These are phyloP conservation scores for Durotheca rogersii DNA, from an alignment of 495 filamentous ascomycete species.

Conservation along the genomic window DNA sequence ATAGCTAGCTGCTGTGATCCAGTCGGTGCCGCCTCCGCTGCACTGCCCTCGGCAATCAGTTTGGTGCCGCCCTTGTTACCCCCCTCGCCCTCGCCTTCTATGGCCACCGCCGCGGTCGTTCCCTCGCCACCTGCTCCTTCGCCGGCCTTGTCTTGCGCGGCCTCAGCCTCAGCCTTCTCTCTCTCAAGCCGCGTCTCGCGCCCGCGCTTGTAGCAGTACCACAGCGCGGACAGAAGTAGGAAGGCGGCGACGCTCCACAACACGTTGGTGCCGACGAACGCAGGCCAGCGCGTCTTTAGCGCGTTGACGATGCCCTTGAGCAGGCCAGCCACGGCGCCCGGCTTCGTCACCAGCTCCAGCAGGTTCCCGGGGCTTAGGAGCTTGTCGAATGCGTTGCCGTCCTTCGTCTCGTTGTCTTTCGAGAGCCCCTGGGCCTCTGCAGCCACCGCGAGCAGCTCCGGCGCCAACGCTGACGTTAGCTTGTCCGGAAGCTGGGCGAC, in stretches of 20 bases:
- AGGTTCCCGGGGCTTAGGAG: constrained; percentile 50
- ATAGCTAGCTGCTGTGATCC: too few relatives aligned
- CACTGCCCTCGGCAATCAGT: too few relatives aligned
- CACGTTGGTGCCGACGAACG: constrained; percentile 80
- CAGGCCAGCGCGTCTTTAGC: constrained; percentile 78
- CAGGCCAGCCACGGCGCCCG: constrained; percentile 78
- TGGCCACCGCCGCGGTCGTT: too few relatives aligned
- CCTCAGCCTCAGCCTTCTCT: constrained; percentile 11
- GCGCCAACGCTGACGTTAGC: constrained; percentile 69
- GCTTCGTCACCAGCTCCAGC: constrained; percentile 80
- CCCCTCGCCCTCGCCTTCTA: too few relatives aligned
- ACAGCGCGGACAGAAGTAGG: constrained; percentile 83
- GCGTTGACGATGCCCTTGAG: constrained; percentile 83
- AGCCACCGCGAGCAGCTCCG: constrained; percentile 76
- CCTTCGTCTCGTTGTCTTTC: constrained; percentile 23
- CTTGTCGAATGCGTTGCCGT: constrained; percentile 39
- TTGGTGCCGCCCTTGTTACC: too few relatives aligned
- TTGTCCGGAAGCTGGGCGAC: constrained; percentile 83
- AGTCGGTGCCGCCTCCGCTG: too few relatives aligned
- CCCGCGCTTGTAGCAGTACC: constrained; percentile 96
- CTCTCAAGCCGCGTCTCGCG: constrained; percentile 76
- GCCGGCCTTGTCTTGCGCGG: too few relatives aligned
- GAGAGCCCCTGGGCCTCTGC: constrained; percentile 66
- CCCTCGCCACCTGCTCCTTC: too few relatives aligned
- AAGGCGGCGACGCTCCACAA: constrained; percentile 83